Percentiles rank a stretch among this genome's conserved stretches.
Conservation (phyloP, 768 basidiomycete species). For the Podaxis sp. region DNA sequence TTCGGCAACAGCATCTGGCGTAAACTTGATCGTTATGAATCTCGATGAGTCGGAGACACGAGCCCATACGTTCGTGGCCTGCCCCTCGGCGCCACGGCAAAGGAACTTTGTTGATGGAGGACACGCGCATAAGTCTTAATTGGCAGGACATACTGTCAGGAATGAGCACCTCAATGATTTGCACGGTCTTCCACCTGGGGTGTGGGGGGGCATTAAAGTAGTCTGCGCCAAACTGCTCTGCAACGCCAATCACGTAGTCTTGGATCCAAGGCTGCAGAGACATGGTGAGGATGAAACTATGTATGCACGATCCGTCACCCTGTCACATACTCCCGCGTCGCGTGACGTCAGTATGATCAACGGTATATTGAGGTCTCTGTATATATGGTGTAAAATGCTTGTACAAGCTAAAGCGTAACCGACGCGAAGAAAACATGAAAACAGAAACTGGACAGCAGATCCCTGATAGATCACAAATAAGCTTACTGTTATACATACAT, state of each 20-base stretch:
- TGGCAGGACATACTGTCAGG: conserved; percentile 6
- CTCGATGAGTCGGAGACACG: conserved; percentile 57
- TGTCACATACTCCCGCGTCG: conserved; percentile 12
- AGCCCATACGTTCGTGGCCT: conserved; percentile 59
- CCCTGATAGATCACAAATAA: conserved; percentile 15
- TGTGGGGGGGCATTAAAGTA: conserved; percentile 32
- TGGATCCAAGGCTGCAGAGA: conserved; percentile 54
- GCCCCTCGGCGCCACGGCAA: conserved; percentile 39
- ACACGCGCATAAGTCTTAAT: conserved; percentile 6
- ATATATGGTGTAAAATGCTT: background rate
- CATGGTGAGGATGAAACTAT: background rate
- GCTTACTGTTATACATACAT: conserved; percentile 13
- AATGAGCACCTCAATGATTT: conserved; percentile 51
- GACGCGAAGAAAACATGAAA: background rate
- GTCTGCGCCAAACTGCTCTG: conserved; percentile 52
- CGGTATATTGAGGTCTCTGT: background rate
- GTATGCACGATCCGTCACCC: background rate
- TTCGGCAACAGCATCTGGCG: conserved; percentile 44
- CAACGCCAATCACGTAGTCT: conserved; percentile 48
- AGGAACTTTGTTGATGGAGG: conserved; percentile 44
- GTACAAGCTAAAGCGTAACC: conserved; percentile 2
- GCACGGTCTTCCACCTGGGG: conserved; percentile 49
- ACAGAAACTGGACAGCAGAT: conserved; percentile 3
- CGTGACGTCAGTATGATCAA: conserved; percentile 4
- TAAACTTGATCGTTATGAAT: conserved; percentile 54